phyloP scores from a whole-genome alignment of 768 basidiomycete species.

The Pilatotrama ljubarskyi region DNA sequence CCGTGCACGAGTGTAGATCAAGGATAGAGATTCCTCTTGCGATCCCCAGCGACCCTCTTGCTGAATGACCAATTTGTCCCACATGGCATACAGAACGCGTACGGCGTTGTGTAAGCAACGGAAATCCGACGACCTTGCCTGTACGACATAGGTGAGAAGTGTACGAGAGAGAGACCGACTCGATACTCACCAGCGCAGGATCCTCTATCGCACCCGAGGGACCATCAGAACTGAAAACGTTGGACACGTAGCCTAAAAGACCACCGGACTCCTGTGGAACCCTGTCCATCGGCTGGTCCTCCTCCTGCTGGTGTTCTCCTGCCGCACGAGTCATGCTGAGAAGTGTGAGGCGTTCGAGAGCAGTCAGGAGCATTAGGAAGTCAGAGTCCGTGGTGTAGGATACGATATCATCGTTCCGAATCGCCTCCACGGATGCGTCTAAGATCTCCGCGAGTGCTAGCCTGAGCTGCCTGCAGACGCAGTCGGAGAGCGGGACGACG shows the following conservation, averaged over 20 bases:
- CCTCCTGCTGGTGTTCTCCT: constrained; percentile 52
- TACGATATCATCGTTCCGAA: constrained; percentile 42
- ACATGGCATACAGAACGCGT: constrained; percentile 73
- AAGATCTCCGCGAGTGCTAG: constrained; percentile 55
- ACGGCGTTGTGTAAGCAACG: constrained; percentile 80
- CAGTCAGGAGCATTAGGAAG: constrained; percentile 80
- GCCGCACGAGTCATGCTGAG: constrained; percentile 64
- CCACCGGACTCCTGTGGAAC: constrained; percentile 56
- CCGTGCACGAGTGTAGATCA: constrained; percentile 68
- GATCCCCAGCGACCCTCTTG: constrained; percentile 47
- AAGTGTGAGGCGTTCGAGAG: constrained; percentile 78
- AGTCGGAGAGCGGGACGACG: constrained; percentile 75
- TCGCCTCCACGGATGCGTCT: constrained; percentile 39
- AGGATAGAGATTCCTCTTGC: constrained; percentile 64
- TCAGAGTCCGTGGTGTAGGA: constrained; percentile 74
- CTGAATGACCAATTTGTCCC: constrained; percentile 50
- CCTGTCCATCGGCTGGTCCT: constrained; percentile 60
- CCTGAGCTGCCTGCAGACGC: constrained; percentile 71
- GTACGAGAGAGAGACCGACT: neutral
- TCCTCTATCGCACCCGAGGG: constrained; percentile 49
- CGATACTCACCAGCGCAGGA: constrained; percentile 52
- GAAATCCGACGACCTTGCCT: constrained; percentile 77
- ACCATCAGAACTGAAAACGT: constrained; percentile 82
- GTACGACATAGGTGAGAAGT: neutral
- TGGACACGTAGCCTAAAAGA: constrained; percentile 86